A percentile compares a stretch with the other conserved stretches of the same genome.
Evolutionary conservation across 495 filamentous ascomycete genomes (phyloP).

Genomic region (Peziza echinospora): DNA sequence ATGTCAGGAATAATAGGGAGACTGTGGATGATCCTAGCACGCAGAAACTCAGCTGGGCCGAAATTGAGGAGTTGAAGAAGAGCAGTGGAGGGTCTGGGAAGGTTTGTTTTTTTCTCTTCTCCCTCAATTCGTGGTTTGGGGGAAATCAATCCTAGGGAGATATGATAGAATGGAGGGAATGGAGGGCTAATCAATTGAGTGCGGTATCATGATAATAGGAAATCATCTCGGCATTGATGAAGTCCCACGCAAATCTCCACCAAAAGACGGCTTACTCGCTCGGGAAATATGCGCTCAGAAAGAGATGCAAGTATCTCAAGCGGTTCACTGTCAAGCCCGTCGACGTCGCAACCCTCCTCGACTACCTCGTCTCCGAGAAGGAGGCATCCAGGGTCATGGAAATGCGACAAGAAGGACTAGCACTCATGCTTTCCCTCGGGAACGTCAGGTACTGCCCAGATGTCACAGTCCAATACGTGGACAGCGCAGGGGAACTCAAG

Average conservation of each 20-base stretch:
- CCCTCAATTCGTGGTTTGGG: neutral
- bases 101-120: conserved; percentile 3
- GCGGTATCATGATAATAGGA: conserved; percentile 27
- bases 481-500: conserved; percentile 4
- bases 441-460: conserved; percentile 33
- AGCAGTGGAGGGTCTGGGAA: conserved; percentile 61
- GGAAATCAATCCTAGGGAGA: too few relatives aligned
- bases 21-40: conserved; percentile 60
- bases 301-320: conserved; percentile 78
- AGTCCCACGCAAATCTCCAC: conserved; percentile 64
- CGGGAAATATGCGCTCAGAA: conserved; percentile 85
- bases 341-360: conserved; percentile 49
- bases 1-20: conserved; percentile 52
- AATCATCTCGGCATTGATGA: conserved; percentile 64
- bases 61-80: conserved; percentile 87
- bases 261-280: conserved; percentile 87
- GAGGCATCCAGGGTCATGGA: conserved; percentile 70
- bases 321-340: conserved; percentile 67
- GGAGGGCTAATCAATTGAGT: too few relatives aligned
- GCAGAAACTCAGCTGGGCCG: conserved; percentile 59
- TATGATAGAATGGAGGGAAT: too few relatives aligned
- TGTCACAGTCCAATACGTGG: neutral
- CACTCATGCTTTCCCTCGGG: conserved; percentile 41
- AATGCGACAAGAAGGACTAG: conserved; percentile 66
- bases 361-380: conserved; percentile 53